Conservation (phyloP, 139 green algal genomes). For the Micractinium sp. region DNA sequence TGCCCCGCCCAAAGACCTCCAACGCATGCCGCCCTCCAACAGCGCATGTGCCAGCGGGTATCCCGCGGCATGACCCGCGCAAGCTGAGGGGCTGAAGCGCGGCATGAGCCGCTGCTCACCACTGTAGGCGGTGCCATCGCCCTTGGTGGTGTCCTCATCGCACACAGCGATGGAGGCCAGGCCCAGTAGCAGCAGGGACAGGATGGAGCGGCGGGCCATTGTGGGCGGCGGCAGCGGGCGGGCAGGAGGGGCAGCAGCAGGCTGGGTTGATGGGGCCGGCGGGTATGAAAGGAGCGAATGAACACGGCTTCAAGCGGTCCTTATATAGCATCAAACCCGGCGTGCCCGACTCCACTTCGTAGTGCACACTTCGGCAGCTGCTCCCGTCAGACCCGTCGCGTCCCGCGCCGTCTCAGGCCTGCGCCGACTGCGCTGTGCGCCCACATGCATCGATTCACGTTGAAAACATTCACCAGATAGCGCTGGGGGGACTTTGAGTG, state of each 20-base stretch:
- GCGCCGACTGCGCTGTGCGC: neutral
- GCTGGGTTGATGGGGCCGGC: neutral
- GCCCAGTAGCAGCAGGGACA: neutral
- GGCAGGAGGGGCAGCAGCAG: neutral
- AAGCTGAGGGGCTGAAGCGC: neutral
- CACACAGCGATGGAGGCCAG: neutral
- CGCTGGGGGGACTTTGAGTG: neutral
- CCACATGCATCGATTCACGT: neutral
- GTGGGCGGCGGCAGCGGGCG: neutral
- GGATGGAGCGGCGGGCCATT: neutral
- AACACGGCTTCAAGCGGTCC: neutral
- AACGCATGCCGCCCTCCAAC: neutral
- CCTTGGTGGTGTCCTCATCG: neutral
- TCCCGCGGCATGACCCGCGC: neutral
- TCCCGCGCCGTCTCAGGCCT: too few species aligned
- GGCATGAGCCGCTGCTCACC: neutral
- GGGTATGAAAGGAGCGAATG: neutral
- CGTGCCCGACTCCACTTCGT: neutral
- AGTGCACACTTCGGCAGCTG: neutral
- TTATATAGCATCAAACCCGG: neutral
- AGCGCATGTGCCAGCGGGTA: neutral
- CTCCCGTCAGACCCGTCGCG: too few species aligned
- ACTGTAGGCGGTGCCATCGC: constrained; percentile 3
- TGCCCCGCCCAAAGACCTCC: neutral
- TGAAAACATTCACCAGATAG: neutral